Percentiles rank a stretch among this genome's conserved stretches.
Conservation (phyloP, 345 rosid species). For the Eucalyptus dawsonii region DNA sequence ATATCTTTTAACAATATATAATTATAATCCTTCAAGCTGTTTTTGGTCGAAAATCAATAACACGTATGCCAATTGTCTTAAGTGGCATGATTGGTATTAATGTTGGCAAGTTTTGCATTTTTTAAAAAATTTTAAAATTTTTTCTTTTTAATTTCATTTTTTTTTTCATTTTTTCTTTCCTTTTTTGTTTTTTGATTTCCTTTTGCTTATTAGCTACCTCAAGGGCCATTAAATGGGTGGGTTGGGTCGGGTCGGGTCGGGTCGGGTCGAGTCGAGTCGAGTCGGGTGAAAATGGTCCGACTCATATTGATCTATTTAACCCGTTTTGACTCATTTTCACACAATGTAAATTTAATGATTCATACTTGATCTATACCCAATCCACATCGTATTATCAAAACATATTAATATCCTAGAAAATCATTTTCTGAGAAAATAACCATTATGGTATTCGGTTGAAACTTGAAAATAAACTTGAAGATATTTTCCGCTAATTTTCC, state of each 20-base stretch:
- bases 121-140: too few species aligned
- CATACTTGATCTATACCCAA: rapidly evolving
- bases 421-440: too few species aligned
- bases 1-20: background rate
- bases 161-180: rapidly evolving
- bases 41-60: background rate
- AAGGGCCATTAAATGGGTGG: too few species aligned
- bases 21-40: background rate
- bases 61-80: background rate
- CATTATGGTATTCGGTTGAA: rapidly evolving
- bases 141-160: background rate
- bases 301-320: too few species aligned
- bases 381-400: too few species aligned
- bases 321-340: too few species aligned
- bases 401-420: too few species aligned
- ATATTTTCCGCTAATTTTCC: too few species aligned
- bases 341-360: too few species aligned
- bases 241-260: too few species aligned
- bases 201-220: background rate
- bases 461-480: too few species aligned
- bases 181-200: background rate
- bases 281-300: too few species aligned
- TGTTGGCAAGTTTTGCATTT: background rate
- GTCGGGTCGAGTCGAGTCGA: rapidly evolving
- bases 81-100: background rate